Base-by-base conservation (phyloP, 2,329 filamentous ascomycete species). In the Boeremia exigua region DNA sequence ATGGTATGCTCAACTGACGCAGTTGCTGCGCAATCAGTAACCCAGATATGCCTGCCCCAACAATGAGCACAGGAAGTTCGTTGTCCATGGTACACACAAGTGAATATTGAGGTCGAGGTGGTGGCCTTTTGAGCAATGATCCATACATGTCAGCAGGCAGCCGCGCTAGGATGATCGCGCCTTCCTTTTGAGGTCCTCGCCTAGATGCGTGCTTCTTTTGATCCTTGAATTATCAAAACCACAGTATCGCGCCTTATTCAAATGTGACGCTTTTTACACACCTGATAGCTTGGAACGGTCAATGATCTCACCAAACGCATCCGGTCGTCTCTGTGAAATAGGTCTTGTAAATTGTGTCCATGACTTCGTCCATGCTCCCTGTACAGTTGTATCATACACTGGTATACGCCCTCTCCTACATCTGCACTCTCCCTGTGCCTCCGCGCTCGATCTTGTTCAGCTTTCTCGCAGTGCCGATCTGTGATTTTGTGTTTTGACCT, bases 401-500 rank as follows among this genome's bases (percentile, higher is more conserved):
- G 33, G 15, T 50, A 45, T 47, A 40, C 28, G 33, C 14, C 33
- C 33, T 19, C 42, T 19, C 43, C 42, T 45, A 75, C 67, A 72
- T 62, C 44, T 68, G 61, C 54, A 71, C 60, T 37, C 67, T 56
- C 40, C 71, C 71, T 19, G 59, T 74, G 5, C 73, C 75, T 64
- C 78, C 80, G 62, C 86, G 79, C 58, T 86, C 83, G 54, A 85
- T 77, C 63, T 77, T 81, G 74, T 88, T 88, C 68, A 87, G 68
- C 67, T 79, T 84, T 64, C 80, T 77, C 38, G 85, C 84, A 30
- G 81, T 87, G 73, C 80, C 79, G 65, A 85, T 85, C 84, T 89
- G 94, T 73, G 81, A 91, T 73, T 91, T 88, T 56, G 95, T 98
- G 68, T 84, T 86, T 79, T 99, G 95, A 66, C 95, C 95, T 65